These are phyloP conservation scores for Solanum acaule DNA, from an alignment of 257 asterid species.

Conservation along the genomic window DNA sequence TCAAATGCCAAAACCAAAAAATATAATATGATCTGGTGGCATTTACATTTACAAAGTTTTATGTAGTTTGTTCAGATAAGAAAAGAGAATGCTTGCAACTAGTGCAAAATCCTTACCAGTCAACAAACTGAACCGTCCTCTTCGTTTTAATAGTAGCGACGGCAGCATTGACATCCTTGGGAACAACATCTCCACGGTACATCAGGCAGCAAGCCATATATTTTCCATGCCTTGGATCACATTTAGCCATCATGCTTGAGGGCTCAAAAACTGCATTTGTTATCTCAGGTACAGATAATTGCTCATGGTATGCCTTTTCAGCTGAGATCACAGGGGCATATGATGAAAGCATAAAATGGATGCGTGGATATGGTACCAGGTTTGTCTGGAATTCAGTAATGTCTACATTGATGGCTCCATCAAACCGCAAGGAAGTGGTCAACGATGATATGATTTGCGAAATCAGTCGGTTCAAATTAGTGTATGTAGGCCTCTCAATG, in stretches of 20 bases:
- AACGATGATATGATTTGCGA: conserved; percentile 81
- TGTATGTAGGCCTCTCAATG: conserved; percentile 86
- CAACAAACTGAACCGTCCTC: conserved; percentile 88
- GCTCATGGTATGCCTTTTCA: conserved; percentile 84
- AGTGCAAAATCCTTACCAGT: conserved; percentile 45
- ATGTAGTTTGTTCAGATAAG: background rate
- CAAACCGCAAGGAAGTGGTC: conserved; percentile 85
- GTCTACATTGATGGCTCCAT: conserved; percentile 88
- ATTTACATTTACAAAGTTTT: background rate
- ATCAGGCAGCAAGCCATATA: conserved; percentile 98
- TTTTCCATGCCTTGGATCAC: conserved; percentile 92
- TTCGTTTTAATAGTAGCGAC: conserved; percentile 85
- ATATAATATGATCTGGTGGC: background rate
- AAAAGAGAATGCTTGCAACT: background rate
- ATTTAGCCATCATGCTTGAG: conserved; percentile 92
- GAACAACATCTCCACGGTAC: conserved; percentile 94
- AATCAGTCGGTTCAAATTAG: conserved; percentile 74
- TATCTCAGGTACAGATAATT: conserved; percentile 79
- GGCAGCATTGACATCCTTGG: conserved; percentile 94
- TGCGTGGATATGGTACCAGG: conserved; percentile 93
- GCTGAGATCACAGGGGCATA: conserved; percentile 94
- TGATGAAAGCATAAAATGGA: conserved; percentile 94
- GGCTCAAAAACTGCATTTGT: conserved; percentile 91
- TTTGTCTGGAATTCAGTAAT: conserved; percentile 86
- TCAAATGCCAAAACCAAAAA: background rate